Evolutionary conservation across 78 protist genomes (phyloP).

Genomic region (Polysphondylium violaceum): DNA sequence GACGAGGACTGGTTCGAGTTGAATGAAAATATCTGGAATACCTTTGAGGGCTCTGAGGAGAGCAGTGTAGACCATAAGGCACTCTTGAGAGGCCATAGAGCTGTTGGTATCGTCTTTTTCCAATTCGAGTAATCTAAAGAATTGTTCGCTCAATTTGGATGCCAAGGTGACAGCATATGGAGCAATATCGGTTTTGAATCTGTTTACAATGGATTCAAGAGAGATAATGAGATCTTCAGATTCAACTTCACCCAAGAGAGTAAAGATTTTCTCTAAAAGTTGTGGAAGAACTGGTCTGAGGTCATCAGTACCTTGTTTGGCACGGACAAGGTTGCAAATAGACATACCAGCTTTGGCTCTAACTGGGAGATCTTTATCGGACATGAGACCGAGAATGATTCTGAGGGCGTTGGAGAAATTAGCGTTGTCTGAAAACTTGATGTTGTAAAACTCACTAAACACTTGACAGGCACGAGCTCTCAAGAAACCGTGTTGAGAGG

Average conservation of each 20-base stretch:
- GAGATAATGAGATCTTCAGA: conserved; percentile 81
- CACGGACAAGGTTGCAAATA: conserved; percentile 64
- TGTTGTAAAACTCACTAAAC: conserved; percentile 41
- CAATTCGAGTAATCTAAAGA: conserved; percentile 21
- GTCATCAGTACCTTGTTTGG: conserved; percentile 40
- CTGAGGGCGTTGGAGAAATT: conserved; percentile 52
- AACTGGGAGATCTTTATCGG: conserved; percentile 85
- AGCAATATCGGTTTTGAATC: conserved; percentile 77
- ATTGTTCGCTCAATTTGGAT: conserved; percentile 8
- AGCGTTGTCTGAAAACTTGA: conserved; percentile 35
- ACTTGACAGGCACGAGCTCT: conserved; percentile 54
- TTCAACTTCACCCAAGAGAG: conserved; percentile 78
- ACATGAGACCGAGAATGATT: conserved; percentile 6
- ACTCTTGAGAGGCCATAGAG: conserved; percentile 47
- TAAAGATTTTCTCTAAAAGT: conserved; percentile 76
- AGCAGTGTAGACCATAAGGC: conserved; percentile 26
- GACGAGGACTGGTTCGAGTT: conserved; percentile 25
- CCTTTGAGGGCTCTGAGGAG: conserved; percentile 38
- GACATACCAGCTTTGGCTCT: conserved; percentile 78
- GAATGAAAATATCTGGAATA: conserved; percentile 43
- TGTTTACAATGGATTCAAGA: conserved; percentile 63
- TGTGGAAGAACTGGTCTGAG: conserved; percentile 66
- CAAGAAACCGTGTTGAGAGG: conserved; percentile 46
- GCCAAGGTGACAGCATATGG: conserved; percentile 55
- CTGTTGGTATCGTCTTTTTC: conserved; percentile 4